Evolutionary conservation across 768 basidiomycete genomes (phyloP).

Genomic region (Strobilomyces confusus): DNA sequence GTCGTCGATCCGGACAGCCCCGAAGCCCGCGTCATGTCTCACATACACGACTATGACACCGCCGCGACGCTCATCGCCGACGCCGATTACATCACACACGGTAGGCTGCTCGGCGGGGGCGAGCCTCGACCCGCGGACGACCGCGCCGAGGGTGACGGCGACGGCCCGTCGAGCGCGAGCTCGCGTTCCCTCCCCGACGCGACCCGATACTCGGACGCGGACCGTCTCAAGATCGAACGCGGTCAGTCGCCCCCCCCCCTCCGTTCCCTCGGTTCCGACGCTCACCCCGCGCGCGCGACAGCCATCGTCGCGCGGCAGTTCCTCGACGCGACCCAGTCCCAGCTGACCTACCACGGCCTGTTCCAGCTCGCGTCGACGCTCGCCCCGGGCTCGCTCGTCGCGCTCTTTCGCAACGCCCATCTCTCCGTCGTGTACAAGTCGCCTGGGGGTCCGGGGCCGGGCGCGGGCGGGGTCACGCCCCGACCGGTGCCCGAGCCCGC

Average conservation of each 20-base stretch:
- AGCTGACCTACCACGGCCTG: conserved; percentile 84
- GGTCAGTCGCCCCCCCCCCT: conserved; percentile 44
- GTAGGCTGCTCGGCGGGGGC: conserved; percentile 42
- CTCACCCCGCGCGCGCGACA: conserved; percentile 31
- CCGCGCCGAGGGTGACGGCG: not conserved
- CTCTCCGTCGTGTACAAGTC: conserved; percentile 81
- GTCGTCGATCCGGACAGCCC: conserved; percentile 41
- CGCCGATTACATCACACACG: conserved; percentile 70
- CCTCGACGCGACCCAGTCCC: conserved; percentile 68
- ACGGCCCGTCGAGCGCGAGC: conserved; percentile 1
- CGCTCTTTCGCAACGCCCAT: conserved; percentile 88
- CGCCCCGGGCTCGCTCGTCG: conserved; percentile 59
- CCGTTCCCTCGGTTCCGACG: not conserved
- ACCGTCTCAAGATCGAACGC: conserved; percentile 61
- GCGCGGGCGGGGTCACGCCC: not conserved
- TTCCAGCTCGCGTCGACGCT: conserved; percentile 64
- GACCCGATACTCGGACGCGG: conserved; percentile 43
- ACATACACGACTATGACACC: conserved; percentile 65
- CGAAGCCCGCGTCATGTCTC: conserved; percentile 52
- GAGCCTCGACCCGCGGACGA: not conserved
- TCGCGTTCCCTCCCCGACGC: conserved; percentile 1
- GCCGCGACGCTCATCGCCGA: conserved; percentile 74
- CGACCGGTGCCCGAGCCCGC: not conserved
- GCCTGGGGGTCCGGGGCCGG: not conserved
- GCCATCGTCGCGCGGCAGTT: conserved; percentile 67